Conservation (phyloP, 177 flowering plant genomes). For the Vitis hybrid region DNA sequence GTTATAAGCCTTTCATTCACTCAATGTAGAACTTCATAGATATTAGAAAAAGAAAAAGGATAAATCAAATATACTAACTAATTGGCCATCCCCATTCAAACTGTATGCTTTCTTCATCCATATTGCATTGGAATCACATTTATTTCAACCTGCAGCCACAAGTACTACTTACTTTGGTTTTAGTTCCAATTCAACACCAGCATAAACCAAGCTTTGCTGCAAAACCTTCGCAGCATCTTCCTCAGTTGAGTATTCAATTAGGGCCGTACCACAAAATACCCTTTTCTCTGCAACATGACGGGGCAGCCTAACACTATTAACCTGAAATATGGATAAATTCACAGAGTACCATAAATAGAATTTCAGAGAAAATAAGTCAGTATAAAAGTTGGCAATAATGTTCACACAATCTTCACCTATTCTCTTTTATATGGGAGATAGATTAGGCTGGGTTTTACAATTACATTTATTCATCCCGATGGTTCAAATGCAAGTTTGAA, state of each 20-base stretch:
- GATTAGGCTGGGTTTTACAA: too few species aligned
- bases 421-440: too few species aligned
- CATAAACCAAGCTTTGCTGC: conserved; percentile 54
- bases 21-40: too few species aligned
- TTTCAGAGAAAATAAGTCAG: not conserved
- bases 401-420: too few species aligned
- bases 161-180: conserved; percentile 71
- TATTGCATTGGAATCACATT: not conserved
- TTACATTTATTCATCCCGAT: too few species aligned
- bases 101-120: too few species aligned
- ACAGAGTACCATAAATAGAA: not conserved
- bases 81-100: too few species aligned
- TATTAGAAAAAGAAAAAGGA: not conserved
- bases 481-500: too few species aligned
- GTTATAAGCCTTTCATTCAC: too few species aligned
- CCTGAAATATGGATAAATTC: conserved; percentile 40
- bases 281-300: conserved; percentile 80
- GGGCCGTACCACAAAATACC: conserved; percentile 79
- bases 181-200: conserved; percentile 68
- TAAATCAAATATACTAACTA: not conserved
- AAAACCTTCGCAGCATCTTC: conserved; percentile 72
- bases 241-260: conserved; percentile 83
- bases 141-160: not conserved
- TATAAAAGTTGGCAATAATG: too few species aligned
- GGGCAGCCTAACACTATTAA: conserved; percentile 88